Conservation (phyloP, 73 alveolate species). For the Urostyla sp. region DNA sequence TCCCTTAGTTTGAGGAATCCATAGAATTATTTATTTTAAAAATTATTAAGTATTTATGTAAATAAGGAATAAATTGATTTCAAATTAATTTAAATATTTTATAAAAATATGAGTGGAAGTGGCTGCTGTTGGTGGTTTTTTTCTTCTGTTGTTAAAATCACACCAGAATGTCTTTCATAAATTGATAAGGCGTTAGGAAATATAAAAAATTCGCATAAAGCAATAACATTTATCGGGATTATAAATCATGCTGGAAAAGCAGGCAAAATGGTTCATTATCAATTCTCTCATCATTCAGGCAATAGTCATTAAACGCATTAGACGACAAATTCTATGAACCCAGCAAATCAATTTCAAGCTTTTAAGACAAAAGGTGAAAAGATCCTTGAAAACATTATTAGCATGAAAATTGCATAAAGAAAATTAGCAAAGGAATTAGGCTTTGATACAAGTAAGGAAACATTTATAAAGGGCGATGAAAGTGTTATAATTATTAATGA, state of each 20-base stretch:
- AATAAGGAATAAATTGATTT: background rate
- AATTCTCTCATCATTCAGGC: conserved; percentile 1
- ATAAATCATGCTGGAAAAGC: background rate
- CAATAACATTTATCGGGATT: conserved; percentile 39
- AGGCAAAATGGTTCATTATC: conserved; percentile 18
- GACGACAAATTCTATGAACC: background rate
- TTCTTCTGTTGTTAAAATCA: background rate
- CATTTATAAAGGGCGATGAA: conserved; percentile 38
- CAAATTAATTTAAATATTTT: background rate
- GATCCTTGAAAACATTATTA: conserved; percentile 12
- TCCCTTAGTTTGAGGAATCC: background rate
- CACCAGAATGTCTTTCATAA: conserved; percentile 5
- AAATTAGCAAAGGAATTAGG: conserved; percentile 45
- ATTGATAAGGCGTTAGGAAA: conserved; percentile 50
- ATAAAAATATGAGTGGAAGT: background rate
- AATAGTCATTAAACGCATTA: background rate
- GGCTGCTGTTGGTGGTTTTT: conserved; percentile 14
- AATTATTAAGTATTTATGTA: background rate
- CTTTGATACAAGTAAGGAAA: conserved; percentile 47
- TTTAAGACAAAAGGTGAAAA: conserved; percentile 44
- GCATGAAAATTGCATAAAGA: conserved; percentile 26
- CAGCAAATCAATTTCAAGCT: background rate
- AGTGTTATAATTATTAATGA: conserved; percentile 40
- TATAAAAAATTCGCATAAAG: conserved; percentile 48
- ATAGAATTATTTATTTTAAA: background rate